Evolutionary conservation across 2,329 filamentous ascomycete genomes (phyloP).

Genomic region (Didymellaceae sp.): DNA sequence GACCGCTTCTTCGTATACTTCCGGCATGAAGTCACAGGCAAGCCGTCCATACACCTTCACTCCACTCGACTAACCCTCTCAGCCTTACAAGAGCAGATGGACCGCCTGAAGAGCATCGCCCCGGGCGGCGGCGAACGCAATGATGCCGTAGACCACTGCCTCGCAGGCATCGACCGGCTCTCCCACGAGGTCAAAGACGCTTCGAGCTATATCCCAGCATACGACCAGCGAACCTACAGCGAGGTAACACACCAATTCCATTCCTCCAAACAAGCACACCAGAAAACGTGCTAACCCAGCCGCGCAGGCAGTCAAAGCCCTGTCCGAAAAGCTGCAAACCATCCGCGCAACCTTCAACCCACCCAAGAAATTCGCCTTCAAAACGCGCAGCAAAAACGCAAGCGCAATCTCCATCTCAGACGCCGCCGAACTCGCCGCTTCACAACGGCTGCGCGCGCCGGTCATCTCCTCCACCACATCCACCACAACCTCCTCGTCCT

Average conservation of each 20-base stretch:
- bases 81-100: constrained; percentile 81
- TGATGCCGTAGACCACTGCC: constrained; percentile 79
- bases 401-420: constrained; percentile 63
- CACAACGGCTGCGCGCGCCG: constrained; percentile 55
- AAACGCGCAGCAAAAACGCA: constrained; percentile 60
- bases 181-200: constrained; percentile 87
- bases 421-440: constrained; percentile 61
- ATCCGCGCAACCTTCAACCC: constrained; percentile 70
- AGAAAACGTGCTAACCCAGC: constrained; percentile 23
- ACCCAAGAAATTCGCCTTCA: constrained; percentile 85
- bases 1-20: constrained; percentile 87
- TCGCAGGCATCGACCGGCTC: constrained; percentile 79
- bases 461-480: constrained; percentile 45
- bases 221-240: constrained; percentile 86
- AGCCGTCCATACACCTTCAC: constrained; percentile 1
- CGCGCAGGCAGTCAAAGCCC: constrained; percentile 73
- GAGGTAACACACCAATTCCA: no score
- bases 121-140: constrained; percentile 75
- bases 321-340: constrained; percentile 79
- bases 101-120: constrained; percentile 67
- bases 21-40: constrained; percentile 72
- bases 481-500: constrained; percentile 49
- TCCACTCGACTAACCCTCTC: constrained; percentile 17
- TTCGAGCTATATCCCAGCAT: constrained; percentile 79
- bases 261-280: not conserved